Conservation (phyloP, 2,329 filamentous ascomycete species). For the Aaosphaeria pasadenensis region DNA sequence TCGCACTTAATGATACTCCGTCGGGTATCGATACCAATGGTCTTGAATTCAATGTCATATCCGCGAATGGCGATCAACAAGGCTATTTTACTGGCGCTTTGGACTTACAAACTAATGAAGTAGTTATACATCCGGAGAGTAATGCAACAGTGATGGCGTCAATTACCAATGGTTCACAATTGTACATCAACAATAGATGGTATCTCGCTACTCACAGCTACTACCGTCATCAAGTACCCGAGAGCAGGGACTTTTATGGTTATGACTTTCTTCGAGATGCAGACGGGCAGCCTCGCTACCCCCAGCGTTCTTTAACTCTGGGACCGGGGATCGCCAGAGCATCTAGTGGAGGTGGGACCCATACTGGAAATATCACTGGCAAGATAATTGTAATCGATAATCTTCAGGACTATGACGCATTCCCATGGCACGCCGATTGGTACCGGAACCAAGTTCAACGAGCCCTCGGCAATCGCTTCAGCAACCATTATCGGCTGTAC, state of each 20-base stretch:
- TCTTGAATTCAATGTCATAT: neutral
- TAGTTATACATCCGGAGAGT: neutral
- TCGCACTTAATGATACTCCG: neutral
- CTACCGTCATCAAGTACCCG: no score
- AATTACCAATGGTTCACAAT: neutral
- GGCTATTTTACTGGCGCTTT: neutral
- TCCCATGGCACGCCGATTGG: slow-evolving; percentile 7
- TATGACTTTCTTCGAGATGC: no score
- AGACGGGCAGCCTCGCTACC: neutral
- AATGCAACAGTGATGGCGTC: neutral
- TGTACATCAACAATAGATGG: no score
- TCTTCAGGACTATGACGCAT: slow-evolving; percentile 4
- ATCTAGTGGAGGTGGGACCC: neutral
- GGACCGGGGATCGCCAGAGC: neutral
- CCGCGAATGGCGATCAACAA: neutral
- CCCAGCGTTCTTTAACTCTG: neutral
- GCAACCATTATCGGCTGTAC: slow-evolving; percentile 2
- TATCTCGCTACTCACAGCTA: no score
- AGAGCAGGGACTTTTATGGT: no score
- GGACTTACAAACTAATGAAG: neutral
- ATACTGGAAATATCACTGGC: slow-evolving; percentile 4
- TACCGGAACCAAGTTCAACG: slow-evolving; percentile 1
- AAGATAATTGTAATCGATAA: slow-evolving; percentile 6
- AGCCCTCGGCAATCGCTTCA: neutral
- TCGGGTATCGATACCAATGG: neutral